Base-by-base conservation (phyloP, 1,284 basidiomycete species). In the Apiotrichum gamsii region DNA sequence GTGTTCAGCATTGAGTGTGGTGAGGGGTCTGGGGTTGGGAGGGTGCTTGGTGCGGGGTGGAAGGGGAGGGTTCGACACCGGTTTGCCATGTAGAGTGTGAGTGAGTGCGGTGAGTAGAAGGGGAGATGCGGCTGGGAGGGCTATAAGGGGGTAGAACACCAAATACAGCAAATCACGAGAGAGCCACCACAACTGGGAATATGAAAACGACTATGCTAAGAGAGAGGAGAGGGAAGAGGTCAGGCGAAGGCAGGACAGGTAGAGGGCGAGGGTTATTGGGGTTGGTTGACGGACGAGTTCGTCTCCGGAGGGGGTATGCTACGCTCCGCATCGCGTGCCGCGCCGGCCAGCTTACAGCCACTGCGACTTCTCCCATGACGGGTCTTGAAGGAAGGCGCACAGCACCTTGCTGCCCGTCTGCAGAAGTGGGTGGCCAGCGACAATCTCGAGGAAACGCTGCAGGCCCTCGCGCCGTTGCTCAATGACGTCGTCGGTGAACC, bases 351-450 rank as follows among this genome's bases (percentile, higher is more conserved):
- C 45, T 43, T 57, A 72, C 16, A 59, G 42, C 69, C 69, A 72
- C 41, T 70, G 70, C 16, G 65, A 58, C 54, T 65, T 69, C 31
- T 72, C 68, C 69, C 69, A 72, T 15, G 59, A 46, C 8, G 69
- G 69, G 53, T 72, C 69, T 51, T 98, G 94, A 38, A 98, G 75
- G 76, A 98, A 98, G 8, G 93, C 93, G 57, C 90, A 93, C 15
- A 98, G 77, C 8, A 97, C 91, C 71, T 97, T 97, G 74, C 88
- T 93, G 30, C 94, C 94, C 1, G 94, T 98, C 81, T 98, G 94
- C 19, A 98, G 76, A 50, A 98, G 76, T 1, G 94, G 94, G 72
- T 98, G 95, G 0, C 94, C 95, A 0, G 94, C 94, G 35, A 98
- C 95, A 56, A 97, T 84, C 63, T 88, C 90, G 62, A 98, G 73